Conservation (phyloP, 148 eudicot genomes). For the Rhododendron mucronatum region DNA sequence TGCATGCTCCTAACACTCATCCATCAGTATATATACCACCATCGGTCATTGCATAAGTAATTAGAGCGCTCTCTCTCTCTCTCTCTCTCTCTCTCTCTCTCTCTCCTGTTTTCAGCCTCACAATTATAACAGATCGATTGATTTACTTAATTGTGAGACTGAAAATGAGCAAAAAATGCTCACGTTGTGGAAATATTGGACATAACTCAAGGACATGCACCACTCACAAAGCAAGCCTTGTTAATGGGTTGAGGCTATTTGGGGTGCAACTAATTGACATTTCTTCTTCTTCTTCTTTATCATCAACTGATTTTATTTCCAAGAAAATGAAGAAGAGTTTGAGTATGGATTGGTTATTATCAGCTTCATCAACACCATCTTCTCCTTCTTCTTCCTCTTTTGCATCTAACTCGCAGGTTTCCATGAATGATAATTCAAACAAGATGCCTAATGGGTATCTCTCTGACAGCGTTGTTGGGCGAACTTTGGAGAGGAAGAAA, state of each 20-base stretch:
- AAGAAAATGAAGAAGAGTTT: slow-evolving; percentile 2
- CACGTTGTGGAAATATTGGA: slow-evolving; percentile 1
- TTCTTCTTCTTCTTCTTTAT: background rate
- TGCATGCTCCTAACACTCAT: background rate
- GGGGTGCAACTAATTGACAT: background rate
- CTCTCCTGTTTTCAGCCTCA: background rate
- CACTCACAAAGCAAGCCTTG: background rate
- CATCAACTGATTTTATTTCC: background rate
- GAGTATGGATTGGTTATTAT: background rate
- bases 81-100: background rate
- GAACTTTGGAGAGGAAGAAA: slow-evolving; percentile 2
- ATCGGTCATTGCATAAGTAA: background rate
- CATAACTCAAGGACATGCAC: slow-evolving; percentile 6
- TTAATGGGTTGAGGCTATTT: background rate
- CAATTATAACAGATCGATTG: background rate
- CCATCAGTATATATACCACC: background rate
- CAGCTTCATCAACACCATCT: background rate
- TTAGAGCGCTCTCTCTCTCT: background rate
- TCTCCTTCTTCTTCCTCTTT: background rate
- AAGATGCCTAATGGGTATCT: background rate
- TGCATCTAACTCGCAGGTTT: background rate
- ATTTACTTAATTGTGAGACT: background rate
- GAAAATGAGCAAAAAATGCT: slow-evolving; percentile 6
- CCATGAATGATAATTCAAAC: background rate
- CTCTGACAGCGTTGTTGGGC: background rate